Evolutionary conservation across 2,329 filamentous ascomycete genomes (phyloP), one percentile per base, ranked within the genome.

Genomic region (Rhynchosporium graminicola): DNA sequence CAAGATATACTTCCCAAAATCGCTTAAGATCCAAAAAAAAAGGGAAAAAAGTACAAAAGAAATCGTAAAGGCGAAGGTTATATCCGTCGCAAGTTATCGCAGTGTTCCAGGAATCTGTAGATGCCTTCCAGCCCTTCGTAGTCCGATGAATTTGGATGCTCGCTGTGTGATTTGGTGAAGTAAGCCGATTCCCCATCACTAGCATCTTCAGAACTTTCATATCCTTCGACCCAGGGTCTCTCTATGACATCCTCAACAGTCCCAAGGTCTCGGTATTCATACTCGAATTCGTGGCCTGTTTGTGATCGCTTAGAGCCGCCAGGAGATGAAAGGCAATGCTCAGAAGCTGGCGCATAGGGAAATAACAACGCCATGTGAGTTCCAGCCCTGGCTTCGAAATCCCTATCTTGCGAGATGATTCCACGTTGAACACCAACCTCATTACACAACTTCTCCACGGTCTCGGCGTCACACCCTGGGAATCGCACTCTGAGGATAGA

Each of bases 341-440:
- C 76, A 33, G 80, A 77, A 52, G 78, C 86, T 0, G 93, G 90
- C 0, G 93, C 93, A 71, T 92, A 97, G 0, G 94, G 94, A 71
- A 97, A 97, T 48, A 87, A 83, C 26, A 98, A 81, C 4, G 92
- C 91, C 67, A 95, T 83, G 1, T 89, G 82, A 0, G 87, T 86
- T 8, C 89, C 92, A 31, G 82, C 81, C 61, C 83, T 85, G 6
- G 76, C 72, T 60, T 91, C 85, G 69, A 96, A 96, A 20, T 88
- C 87, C 38, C 76, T 66, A 67, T 98, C 95, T 77, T 98, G 89
- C 12, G 83, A 79, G 3, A 98, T 84, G 3, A 90, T 79, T 1
- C 95, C 95, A 59, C 92, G 83, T 65, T 88, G 86, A 7, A 99
- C 82, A n/a, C 89, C 90, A 10, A 96, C 82, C 74, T 99, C 95